These are phyloP conservation scores for Sphaerulina vaccinii DNA, from an alignment of 2,329 filamentous ascomycete genomes.

Conservation along the genomic window DNA sequence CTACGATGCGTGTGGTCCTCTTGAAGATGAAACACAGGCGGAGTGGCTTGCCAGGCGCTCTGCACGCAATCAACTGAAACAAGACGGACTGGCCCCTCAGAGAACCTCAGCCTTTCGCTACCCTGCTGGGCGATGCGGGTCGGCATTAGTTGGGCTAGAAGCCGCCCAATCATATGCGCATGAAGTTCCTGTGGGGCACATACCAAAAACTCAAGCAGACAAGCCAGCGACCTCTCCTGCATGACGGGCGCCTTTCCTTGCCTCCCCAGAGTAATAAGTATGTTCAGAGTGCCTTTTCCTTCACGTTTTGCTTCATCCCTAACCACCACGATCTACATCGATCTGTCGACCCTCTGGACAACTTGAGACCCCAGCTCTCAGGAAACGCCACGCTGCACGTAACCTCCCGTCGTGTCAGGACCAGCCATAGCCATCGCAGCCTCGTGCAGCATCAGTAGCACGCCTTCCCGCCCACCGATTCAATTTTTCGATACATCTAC, in stretches of 20 bases:
- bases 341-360: slow-evolving; percentile 14
- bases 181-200: slow-evolving; percentile 11
- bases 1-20: slow-evolving; percentile 18
- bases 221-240: slow-evolving; percentile 22
- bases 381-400: slow-evolving; percentile 23
- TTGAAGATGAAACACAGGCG: slow-evolving; percentile 6
- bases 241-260: slow-evolving; percentile 17
- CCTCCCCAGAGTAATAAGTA: slow-evolving; percentile 13
- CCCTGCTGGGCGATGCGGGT: slow-evolving; percentile 16
- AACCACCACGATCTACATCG: slow-evolving; percentile 10
- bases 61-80: slow-evolving; percentile 23
- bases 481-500: slow-evolving; percentile 23
- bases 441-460: slow-evolving; percentile 16
- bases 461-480: slow-evolving; percentile 18
- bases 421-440: slow-evolving; percentile 22
- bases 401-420: slow-evolving; percentile 20
- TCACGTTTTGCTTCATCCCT: slow-evolving; percentile 10
- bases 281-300: slow-evolving; percentile 8
- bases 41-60: slow-evolving; percentile 16
- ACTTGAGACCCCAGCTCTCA: slow-evolving; percentile 18
- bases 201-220: slow-evolving; percentile 19
- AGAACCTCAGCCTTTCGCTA: slow-evolving; percentile 10
- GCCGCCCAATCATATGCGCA: slow-evolving; percentile 19
- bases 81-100: slow-evolving; percentile 5
- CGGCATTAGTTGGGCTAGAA: slow-evolving; percentile 16